These are phyloP conservation scores for Echeveria elegans DNA, from an alignment of 164 flowering plant species.

Conservation along the genomic window DNA sequence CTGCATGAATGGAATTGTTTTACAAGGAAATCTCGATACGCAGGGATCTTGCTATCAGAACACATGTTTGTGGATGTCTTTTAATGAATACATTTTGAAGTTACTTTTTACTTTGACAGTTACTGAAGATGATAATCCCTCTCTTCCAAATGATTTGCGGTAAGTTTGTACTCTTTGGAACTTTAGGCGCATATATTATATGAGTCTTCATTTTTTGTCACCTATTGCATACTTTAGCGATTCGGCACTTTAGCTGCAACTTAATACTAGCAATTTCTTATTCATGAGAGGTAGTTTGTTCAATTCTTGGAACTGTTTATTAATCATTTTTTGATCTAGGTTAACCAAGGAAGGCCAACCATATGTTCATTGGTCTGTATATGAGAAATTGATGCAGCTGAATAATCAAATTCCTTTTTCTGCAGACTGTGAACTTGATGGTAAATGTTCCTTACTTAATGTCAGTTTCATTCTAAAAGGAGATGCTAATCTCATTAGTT, in stretches of 20 bases:
- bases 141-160: neutral
- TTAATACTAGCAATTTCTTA: neutral
- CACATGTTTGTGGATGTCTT: too few relatives aligned
- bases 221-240: neutral
- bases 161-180: neutral
- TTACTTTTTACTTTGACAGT: neutral
- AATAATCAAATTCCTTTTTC: slow-evolving; percentile 17
- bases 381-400: slow-evolving; percentile 30
- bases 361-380: slow-evolving; percentile 45
- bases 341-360: slow-evolving; percentile 14
- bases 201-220: neutral
- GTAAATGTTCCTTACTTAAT: slow-evolving; percentile 18
- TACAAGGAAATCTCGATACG: neutral
- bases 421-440: slow-evolving; percentile 15
- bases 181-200: neutral
- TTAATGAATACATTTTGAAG: neutral
- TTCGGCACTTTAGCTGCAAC: neutral
- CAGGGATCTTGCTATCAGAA: neutral
- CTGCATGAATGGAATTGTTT: too few relatives aligned
- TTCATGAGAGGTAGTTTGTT: neutral
- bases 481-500: slow-evolving; percentile 5
- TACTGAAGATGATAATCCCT: neutral
- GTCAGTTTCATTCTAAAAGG: neutral
- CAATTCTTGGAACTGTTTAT: neutral
- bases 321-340: slow-evolving; percentile 27